Evolutionary conservation across 257 asterid genomes (phyloP).

Genomic region (Salvia rosmarinus): DNA sequence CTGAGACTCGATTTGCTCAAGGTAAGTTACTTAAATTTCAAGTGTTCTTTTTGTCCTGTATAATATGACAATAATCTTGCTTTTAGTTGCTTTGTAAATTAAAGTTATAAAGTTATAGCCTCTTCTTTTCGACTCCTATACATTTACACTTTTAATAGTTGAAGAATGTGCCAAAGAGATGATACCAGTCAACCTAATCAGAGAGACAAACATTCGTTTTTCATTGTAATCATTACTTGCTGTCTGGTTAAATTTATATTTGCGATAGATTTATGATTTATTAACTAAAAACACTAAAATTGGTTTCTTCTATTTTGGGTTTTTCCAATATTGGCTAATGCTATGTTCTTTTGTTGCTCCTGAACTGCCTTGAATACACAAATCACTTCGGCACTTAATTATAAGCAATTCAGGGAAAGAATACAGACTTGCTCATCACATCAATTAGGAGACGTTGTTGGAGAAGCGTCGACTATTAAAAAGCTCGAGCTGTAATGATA

Average conservation of each 20-base stretch:
- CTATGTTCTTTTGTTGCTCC: background rate
- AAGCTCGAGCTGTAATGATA: background rate
- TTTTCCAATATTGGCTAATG: background rate
- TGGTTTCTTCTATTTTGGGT: background rate
- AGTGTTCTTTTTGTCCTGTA: conserved; percentile 19
- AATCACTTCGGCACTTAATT: no score
- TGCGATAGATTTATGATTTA: background rate
- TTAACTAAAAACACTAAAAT: background rate
- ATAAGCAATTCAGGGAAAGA: background rate
- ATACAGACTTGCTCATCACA: background rate
- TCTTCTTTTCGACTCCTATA: background rate
- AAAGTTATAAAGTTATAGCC: background rate
- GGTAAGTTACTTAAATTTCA: conserved; percentile 50
- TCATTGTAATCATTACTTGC: background rate
- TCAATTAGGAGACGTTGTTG: background rate
- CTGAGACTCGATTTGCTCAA: conserved; percentile 89
- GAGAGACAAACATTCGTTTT: background rate
- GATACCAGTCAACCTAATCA: no score
- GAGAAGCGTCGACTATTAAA: background rate
- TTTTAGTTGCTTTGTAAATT: background rate
- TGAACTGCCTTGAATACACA: background rate
- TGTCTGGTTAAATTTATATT: background rate
- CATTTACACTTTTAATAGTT: no score
- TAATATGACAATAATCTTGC: background rate
- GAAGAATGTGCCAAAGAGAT: no score